Evolutionary conservation across 805 yeast species (phyloP).

Genomic region (Isabelozyma gotoi): DNA sequence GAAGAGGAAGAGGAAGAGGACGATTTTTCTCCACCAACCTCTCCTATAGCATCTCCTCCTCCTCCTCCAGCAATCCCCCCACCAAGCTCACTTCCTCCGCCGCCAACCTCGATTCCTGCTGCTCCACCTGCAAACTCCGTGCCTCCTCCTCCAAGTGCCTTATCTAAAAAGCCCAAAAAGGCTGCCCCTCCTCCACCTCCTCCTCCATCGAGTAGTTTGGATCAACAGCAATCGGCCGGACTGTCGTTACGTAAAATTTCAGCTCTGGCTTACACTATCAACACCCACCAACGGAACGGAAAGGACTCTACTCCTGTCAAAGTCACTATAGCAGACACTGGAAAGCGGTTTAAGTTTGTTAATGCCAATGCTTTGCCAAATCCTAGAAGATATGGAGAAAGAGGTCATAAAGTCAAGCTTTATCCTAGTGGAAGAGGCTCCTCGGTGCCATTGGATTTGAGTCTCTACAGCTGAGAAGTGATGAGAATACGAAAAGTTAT

Average conservation of each 20-base stretch:
- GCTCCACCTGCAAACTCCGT: constrained; percentile 21
- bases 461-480: constrained; percentile 14
- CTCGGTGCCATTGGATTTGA: constrained; percentile 79
- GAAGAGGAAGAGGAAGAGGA: background rate
- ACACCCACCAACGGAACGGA: constrained; percentile 24
- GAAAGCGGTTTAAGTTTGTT: constrained; percentile 59
- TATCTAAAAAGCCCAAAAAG: constrained; percentile 10
- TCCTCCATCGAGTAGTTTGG: constrained; percentile 20
- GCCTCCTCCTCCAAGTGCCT: constrained; percentile 11
- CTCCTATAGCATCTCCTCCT: constrained; percentile 18
- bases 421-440: constrained; percentile 96
- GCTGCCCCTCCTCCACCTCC: constrained; percentile 28
- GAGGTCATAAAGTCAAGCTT: constrained; percentile 51
- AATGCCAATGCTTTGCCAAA: constrained; percentile 74
- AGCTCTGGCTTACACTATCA: constrained; percentile 64
- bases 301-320: constrained; percentile 17
- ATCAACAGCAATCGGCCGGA: constrained; percentile 47
- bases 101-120: constrained; percentile 20
- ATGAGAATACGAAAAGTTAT: background rate
- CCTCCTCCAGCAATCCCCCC: constrained; percentile 19
- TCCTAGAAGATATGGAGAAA: constrained; percentile 78
- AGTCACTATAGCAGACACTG: constrained; percentile 60
- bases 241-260: constrained; percentile 58
- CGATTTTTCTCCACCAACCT: constrained; percentile 22
- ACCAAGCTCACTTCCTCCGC: constrained; percentile 21